Evolutionary conservation across 2,329 filamentous ascomycete genomes (phyloP), one percentile per base, ranked within the genome.

Genomic region (Colletotrichum sublineola): DNA sequence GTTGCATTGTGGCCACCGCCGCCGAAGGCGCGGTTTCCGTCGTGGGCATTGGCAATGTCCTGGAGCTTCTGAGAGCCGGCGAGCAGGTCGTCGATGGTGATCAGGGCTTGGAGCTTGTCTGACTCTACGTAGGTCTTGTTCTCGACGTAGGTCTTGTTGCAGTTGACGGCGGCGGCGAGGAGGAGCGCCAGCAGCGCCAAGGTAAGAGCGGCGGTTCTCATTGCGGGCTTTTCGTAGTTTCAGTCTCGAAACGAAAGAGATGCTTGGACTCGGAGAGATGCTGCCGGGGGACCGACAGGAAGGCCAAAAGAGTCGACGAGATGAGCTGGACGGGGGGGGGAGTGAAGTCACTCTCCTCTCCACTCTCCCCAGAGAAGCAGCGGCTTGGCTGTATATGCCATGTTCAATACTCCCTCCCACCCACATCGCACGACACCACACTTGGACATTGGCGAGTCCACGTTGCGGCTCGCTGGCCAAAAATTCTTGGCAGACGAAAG

Each of bases 1-100:
- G 84, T 87, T 65, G 81, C 80, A 67, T 86, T 84, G 79, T 86
- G 84, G 65, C 85, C 85, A 44, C 76, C 77, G 68, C 83, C 80
- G 56, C 84, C 84, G 65, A 86, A 85, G 61, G 80, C 82, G 40
- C 85, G 84, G 76, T 82, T 85, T 55, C 82, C 81, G 42, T 76
- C 81, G 67, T 85, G 79, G 44, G 81, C 80, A 36, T 83, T 79
- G 31, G 86, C 84, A 62, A 87, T 79, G 74, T 82, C 80, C 75
- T 86, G 81, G 2, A 87, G 82, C 76, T 82, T 83, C 75, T 85
- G 78, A 7, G 85, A 82, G 44, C 84, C 83, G 6, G 79, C 80
- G 44, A 85, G 78, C 40, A 87, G 82, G 64, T 81, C 80, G 31
- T 83, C 78, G 74, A 82, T 76, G 48, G 76, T 82, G 77, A 86